Conservation (phyloP, 495 filamentous ascomycete species). For the Cercophora scortea region DNA sequence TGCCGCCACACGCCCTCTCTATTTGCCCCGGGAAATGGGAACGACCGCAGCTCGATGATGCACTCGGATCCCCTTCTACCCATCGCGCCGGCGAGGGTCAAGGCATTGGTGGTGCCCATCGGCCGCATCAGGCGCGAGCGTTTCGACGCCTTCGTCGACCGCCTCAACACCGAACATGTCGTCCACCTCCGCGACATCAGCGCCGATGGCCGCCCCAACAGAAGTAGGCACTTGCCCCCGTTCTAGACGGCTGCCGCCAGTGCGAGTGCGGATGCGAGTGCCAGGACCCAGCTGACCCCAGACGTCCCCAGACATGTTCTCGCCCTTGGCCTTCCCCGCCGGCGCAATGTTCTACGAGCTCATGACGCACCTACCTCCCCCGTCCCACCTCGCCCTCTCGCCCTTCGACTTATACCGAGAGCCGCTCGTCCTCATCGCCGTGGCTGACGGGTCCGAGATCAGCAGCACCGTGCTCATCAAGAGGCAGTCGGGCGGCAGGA, state of each 20-base stretch:
- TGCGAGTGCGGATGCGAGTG: too few species aligned
- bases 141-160: slow-evolving; percentile 69
- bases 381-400: slow-evolving; percentile 67
- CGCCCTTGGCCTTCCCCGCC: slow-evolving; percentile 81
- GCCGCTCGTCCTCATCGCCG: slow-evolving; percentile 68
- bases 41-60: slow-evolving; percentile 54
- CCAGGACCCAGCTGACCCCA: too few species aligned
- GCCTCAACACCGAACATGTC: slow-evolving; percentile 71
- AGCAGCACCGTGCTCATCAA: slow-evolving; percentile 34
- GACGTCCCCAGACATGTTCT: slow-evolving; percentile 74
- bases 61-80: slow-evolving; percentile 78
- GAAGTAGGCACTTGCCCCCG: slow-evolving; percentile 52
- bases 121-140: slow-evolving; percentile 76
- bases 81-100: slow-evolving; percentile 80
- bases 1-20: neutral
- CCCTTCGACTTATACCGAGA: slow-evolving; percentile 84
- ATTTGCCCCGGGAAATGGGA: slow-evolving; percentile 1
- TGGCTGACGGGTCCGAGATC: slow-evolving; percentile 65
- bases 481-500: slow-evolving; percentile 40
- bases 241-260: neutral
- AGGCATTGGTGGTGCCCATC: slow-evolving; percentile 74
- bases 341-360: slow-evolving; percentile 88
- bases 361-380: slow-evolving; percentile 66
- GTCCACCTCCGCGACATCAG: slow-evolving; percentile 87
- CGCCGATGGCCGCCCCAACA: slow-evolving; percentile 76